Conservation (phyloP, 2,329 filamentous ascomycete genomes). For the Fusarium heterosporum region DNA sequence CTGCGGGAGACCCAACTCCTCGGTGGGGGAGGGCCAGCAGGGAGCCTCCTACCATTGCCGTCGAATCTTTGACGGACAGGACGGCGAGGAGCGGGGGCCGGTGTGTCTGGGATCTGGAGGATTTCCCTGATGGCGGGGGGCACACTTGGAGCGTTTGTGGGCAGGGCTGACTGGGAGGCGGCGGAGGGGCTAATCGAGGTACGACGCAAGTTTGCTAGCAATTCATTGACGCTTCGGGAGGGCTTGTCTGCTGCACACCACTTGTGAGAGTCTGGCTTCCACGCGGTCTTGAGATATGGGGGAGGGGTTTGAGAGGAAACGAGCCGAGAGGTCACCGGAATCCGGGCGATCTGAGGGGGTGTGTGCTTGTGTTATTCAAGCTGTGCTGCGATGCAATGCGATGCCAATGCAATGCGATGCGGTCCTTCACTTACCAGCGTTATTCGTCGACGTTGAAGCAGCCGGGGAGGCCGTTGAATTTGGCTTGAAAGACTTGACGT, state of each 20-base stretch:
- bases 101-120: constrained; percentile 69
- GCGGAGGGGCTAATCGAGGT: constrained; percentile 51
- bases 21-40: constrained; percentile 70
- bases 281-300: constrained; percentile 43
- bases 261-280: constrained; percentile 48
- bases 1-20: constrained; percentile 63
- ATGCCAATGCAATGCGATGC: not conserved
- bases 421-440: constrained; percentile 44
- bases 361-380: constrained; percentile 27
- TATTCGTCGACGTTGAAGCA: constrained; percentile 41
- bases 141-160: constrained; percentile 62
- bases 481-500: constrained; percentile 68
- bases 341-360: constrained; percentile 29
- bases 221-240: constrained; percentile 66
- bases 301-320: constrained; percentile 39
- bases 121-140: constrained; percentile 70
- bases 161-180: constrained; percentile 43
- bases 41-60: constrained; percentile 61
- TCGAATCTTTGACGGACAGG: constrained; percentile 58
- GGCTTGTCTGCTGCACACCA: constrained; percentile 50
- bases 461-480: constrained; percentile 64
- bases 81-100: constrained; percentile 62
- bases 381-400: not conserved
- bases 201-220: constrained; percentile 68
- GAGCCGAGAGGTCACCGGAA: constrained; percentile 43